These are phyloP conservation scores for Globisporangium polare DNA, from an alignment of 352 stramenopile species.

Conservation along the genomic window DNA sequence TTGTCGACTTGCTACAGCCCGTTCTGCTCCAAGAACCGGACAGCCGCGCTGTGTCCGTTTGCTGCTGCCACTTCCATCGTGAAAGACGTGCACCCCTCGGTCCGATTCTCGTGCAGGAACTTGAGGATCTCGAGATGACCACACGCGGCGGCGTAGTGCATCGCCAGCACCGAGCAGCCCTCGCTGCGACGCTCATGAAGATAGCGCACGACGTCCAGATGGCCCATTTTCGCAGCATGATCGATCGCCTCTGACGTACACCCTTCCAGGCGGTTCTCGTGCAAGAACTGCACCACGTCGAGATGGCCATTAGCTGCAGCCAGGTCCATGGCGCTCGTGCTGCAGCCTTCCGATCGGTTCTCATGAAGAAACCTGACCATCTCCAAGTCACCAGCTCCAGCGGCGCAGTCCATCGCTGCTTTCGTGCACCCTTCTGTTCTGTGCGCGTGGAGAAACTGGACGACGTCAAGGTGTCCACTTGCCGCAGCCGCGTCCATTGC, in stretches of 20 bases:
- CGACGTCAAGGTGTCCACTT: neutral
- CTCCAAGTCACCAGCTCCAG: neutral
- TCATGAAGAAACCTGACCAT: conserved; percentile 4
- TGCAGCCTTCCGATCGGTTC: conserved; percentile 2
- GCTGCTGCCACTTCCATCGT: neutral
- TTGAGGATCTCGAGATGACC: neutral
- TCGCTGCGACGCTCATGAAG: neutral
- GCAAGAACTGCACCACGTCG: neutral
- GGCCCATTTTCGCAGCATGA: conserved; percentile 3
- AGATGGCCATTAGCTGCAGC: conserved; percentile 3
- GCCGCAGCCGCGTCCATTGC: conserved; percentile 2
- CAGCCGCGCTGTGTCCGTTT: neutral
- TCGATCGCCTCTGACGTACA: conserved; percentile 7
- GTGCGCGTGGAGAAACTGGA: neutral
- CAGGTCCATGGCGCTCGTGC: conserved; percentile 1
- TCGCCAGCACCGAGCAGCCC: conserved; percentile 1
- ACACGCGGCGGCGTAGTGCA: conserved; percentile 2
- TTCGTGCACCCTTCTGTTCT: neutral
- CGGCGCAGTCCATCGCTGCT: conserved; percentile 2
- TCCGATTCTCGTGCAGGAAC: neutral
- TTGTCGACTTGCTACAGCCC: neutral
- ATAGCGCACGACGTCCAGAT: neutral
- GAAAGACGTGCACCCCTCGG: conserved; percentile 3
- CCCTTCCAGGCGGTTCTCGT: neutral
- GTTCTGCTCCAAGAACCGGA: neutral